Conservation (phyloP, 169 alveolate species). For the Cryptosporidium tyzzeri region DNA sequence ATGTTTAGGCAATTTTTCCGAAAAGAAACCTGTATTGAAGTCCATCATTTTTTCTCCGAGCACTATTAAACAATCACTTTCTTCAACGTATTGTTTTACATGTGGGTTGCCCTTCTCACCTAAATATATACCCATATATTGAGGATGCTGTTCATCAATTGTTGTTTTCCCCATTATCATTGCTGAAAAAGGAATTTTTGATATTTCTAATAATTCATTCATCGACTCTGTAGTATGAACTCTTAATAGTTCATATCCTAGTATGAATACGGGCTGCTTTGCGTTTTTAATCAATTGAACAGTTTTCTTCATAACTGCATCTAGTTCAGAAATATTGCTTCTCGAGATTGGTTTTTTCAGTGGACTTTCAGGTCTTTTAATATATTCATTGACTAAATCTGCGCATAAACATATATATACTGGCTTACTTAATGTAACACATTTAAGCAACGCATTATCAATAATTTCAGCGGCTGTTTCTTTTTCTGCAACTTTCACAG, state of each 20-base stretch:
- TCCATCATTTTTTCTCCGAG: constrained; percentile 81
- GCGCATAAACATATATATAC: constrained; percentile 78
- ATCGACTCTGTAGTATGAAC: constrained; percentile 30
- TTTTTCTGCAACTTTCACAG: constrained; percentile 39
- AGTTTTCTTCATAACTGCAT: constrained; percentile 30
- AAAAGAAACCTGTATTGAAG: constrained; percentile 80
- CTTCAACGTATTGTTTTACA: constrained; percentile 73
- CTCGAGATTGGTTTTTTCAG: neutral
- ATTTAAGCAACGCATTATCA: constrained; percentile 65
- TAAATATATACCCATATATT: constrained; percentile 77
- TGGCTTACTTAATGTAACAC: constrained; percentile 76
- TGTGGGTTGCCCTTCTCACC: constrained; percentile 75
- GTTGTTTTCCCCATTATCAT: constrained; percentile 78
- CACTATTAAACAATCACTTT: constrained; percentile 78
- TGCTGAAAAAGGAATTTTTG: constrained; percentile 78
- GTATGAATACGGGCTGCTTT: constrained; percentile 75
- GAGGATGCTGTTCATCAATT: constrained; percentile 78
- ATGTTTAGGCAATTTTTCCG: constrained; percentile 58
- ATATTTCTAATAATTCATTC: constrained; percentile 62
- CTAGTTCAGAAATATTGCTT: constrained; percentile 50
- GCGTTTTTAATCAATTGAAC: constrained; percentile 33
- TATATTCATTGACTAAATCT: constrained; percentile 71
- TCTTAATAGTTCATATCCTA: constrained; percentile 77
- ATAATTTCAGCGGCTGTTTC: constrained; percentile 74
- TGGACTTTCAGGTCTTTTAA: constrained; percentile 50